A percentile compares a stretch with the other conserved stretches of the same genome.
phyloP scores from a whole-genome alignment of 257 asterid genomes.

The Eucommia ulmoides region DNA sequence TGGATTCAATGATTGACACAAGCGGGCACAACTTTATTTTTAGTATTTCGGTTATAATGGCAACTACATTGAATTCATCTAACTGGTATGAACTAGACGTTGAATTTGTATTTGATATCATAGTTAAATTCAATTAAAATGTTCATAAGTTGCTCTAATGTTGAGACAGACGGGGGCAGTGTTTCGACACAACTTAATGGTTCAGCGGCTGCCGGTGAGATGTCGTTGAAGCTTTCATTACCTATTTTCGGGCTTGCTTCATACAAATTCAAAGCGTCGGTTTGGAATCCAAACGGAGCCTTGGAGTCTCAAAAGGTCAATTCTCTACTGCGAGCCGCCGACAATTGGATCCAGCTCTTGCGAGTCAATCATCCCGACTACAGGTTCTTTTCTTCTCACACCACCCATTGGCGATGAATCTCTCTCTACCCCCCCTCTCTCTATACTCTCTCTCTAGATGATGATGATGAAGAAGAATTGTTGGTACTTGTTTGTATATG shows the following conservation, averaged over 20 bases:
- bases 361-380: slow-evolving; percentile 71
- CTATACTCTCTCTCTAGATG: too few relatives aligned
- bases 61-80: too few relatives aligned
- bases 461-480: too few relatives aligned
- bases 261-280: slow-evolving; percentile 52
- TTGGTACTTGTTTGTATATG: too few relatives aligned
- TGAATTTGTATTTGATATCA: too few relatives aligned
- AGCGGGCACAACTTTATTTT: too few relatives aligned
- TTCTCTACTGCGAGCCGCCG: slow-evolving; percentile 58
- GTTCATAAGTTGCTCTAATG: too few relatives aligned
- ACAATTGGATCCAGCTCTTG: slow-evolving; percentile 57
- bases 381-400: slow-evolving; percentile 49
- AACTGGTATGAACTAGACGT: too few relatives aligned
- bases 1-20: too few relatives aligned
- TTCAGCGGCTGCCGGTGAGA: slow-evolving; percentile 20
- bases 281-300: slow-evolving; percentile 17
- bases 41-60: too few relatives aligned
- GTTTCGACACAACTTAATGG: slow-evolving; percentile 15
- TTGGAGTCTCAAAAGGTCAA: slow-evolving; percentile 39
- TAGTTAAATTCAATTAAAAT: too few relatives aligned
- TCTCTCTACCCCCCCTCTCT: too few relatives aligned
- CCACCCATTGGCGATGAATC: slow-evolving; percentile 23
- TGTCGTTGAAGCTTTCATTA: slow-evolving; percentile 30
- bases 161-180: slow-evolving; percentile 8
- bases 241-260: slow-evolving; percentile 78